Conservation (phyloP, 345 rosid genomes). For the Chamaenerion angustifolium region DNA sequence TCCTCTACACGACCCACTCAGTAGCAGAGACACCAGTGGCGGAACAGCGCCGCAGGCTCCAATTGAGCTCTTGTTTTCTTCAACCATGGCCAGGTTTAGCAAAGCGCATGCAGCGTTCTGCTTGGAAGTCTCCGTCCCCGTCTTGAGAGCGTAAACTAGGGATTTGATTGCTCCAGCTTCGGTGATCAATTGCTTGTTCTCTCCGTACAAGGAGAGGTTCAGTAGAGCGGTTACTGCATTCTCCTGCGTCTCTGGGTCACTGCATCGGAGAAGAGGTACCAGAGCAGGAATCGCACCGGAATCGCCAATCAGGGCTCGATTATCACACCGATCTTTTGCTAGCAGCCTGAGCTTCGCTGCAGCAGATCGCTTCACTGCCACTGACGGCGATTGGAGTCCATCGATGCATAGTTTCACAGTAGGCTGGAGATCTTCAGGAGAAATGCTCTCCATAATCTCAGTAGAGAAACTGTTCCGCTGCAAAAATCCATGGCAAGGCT, state of each 20-base stretch:
- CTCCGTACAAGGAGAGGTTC: constrained; percentile 83
- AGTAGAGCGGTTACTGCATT: constrained; percentile 87
- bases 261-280: constrained; percentile 56
- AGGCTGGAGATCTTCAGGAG: constrained; percentile 90
- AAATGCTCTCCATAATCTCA: constrained; percentile 75
- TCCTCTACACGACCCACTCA: constrained; percentile 81
- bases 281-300: constrained; percentile 94
- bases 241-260: constrained; percentile 81
- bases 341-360: constrained; percentile 95
- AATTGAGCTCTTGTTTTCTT: constrained; percentile 76
- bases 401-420: constrained; percentile 75
- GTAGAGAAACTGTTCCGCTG: constrained; percentile 68
- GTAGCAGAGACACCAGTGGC: constrained; percentile 62
- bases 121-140: constrained; percentile 89
- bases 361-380: constrained; percentile 45
- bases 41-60: constrained; percentile 78
- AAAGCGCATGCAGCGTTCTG: constrained; percentile 96
- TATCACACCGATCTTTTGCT: constrained; percentile 84
- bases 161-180: constrained; percentile 78
- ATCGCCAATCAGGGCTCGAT: constrained; percentile 88
- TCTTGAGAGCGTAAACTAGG: constrained; percentile 80
- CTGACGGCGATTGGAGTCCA: constrained; percentile 51
- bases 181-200: constrained; percentile 73
- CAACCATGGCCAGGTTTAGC: constrained; percentile 77
- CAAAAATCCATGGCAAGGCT: constrained; percentile 61